Evolutionary conservation across 2,329 filamentous ascomycete species (phyloP).

Genomic region (Albophoma yamanashiensis): DNA sequence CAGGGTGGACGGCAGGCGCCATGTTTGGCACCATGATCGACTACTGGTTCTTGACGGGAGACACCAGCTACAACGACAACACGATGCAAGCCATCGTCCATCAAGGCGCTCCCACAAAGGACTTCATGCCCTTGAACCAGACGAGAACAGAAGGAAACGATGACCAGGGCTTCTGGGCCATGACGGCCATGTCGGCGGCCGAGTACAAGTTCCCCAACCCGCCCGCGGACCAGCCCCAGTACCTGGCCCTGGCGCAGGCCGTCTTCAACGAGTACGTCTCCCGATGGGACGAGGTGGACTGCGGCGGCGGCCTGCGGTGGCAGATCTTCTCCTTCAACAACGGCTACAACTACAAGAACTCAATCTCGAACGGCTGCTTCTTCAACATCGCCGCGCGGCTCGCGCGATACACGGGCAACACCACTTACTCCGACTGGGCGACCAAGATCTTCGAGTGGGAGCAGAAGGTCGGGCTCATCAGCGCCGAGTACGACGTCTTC

Average conservation of each 20-base stretch:
- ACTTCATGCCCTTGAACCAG: conserved; percentile 60
- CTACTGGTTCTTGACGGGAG: conserved; percentile 62
- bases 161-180: conserved; percentile 77
- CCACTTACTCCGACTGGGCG: conserved; percentile 70
- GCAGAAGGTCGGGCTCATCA: conserved; percentile 43
- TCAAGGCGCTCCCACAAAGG: conserved; percentile 46
- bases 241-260: conserved; percentile 65
- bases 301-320: conserved; percentile 71
- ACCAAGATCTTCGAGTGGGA: conserved; percentile 60
- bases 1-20: conserved; percentile 61
- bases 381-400: conserved; percentile 62
- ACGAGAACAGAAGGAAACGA: conserved; percentile 56
- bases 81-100: conserved; percentile 48
- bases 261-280: conserved; percentile 69
- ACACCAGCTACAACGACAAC: conserved; percentile 51
- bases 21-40: conserved; percentile 63
- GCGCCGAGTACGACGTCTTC: conserved; percentile 40
- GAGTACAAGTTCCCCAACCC: conserved; percentile 68
- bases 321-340: conserved; percentile 73
- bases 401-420: conserved; percentile 67
- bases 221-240: conserved; percentile 51
- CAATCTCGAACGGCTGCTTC: conserved; percentile 59
- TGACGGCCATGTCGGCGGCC: conserved; percentile 68
- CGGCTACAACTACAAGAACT: conserved; percentile 60
- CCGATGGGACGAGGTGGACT: conserved; percentile 56